Conservation (phyloP, 129 eudicot genomes). For the Chrysanthemum seticuspe region DNA sequence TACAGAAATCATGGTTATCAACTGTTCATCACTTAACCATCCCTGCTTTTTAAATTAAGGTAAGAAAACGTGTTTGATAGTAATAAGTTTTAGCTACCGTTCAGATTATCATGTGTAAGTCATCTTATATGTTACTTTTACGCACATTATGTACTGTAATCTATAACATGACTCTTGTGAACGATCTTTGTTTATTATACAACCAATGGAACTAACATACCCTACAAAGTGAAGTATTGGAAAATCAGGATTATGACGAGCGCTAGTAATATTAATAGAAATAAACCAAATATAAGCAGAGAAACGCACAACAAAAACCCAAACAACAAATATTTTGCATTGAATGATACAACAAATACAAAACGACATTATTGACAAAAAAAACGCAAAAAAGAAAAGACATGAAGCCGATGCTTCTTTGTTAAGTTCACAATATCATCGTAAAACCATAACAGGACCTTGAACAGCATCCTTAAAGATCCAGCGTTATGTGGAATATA, state of each 20-base stretch:
- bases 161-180: background rate
- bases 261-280: background rate
- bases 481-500: conserved; percentile 20
- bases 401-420: conserved; percentile 7
- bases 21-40: background rate
- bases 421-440: conserved; percentile 22
- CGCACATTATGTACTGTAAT: background rate
- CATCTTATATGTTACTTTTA: background rate
- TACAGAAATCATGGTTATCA: background rate
- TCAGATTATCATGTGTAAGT: background rate
- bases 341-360: conserved; percentile 20
- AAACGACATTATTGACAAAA: conserved; percentile 26
- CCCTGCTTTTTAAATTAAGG: background rate
- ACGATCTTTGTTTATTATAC: background rate
- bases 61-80: background rate
- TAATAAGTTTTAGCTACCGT: background rate
- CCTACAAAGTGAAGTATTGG: background rate
- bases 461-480: conserved; percentile 15
- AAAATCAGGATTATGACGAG: background rate
- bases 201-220: background rate
- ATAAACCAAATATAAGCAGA: background rate
- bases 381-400: background rate
- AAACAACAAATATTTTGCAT: conserved; percentile 14
- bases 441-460: conserved; percentile 1
- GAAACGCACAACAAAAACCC: background rate